A percentile compares a stretch with the other conserved stretches of the same genome.
Conservation (phyloP, 257 asterid species). For the Capsicum chinense region DNA sequence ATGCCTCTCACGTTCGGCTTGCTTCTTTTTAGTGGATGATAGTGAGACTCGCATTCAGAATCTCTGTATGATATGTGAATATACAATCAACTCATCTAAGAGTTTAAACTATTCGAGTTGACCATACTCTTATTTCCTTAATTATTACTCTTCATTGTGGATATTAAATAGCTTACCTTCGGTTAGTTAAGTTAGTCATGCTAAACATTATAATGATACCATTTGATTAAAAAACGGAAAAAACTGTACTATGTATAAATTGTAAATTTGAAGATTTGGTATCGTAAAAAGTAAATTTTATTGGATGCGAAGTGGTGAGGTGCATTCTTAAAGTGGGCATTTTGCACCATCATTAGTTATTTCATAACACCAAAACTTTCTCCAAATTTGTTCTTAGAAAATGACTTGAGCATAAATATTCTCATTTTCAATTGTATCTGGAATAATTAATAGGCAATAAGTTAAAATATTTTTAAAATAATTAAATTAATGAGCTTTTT, state of each 20-base stretch:
- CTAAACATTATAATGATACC: background rate
- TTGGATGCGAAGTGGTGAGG: background rate
- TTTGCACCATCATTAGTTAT: constrained; percentile 6
- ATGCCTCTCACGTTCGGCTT: background rate
- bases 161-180: background rate
- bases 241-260: background rate
- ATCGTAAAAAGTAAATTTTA: background rate
- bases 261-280: constrained; percentile 7
- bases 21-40: background rate
- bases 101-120: background rate
- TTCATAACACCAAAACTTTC: background rate
- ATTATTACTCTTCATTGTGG: background rate
- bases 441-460: background rate
- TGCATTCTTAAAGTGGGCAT: background rate
- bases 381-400: background rate
- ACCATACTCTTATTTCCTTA: background rate
- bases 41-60: background rate
- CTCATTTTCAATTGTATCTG: background rate
- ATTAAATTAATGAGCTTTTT: background rate
- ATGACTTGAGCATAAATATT: background rate
- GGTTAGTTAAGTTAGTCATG: background rate
- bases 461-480: background rate
- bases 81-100: background rate
- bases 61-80: background rate
- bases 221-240: background rate